Base-by-base conservation (phyloP, 2,329 filamentous ascomycete genomes). In the Monilinia fructicola region DNA sequence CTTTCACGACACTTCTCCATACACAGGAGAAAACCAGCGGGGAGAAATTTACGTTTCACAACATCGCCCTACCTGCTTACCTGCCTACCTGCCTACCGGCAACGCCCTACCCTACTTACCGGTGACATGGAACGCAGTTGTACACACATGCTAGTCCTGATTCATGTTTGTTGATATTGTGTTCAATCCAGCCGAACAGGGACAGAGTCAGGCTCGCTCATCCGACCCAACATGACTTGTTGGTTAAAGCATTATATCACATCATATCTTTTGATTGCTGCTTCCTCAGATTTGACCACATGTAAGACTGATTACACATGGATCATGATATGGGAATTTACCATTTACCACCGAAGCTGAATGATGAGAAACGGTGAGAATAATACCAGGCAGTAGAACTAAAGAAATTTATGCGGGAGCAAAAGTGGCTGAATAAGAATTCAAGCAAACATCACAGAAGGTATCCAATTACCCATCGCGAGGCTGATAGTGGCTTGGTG, bases 401-500 rank as follows among this genome's bases (percentile, higher is more conserved):
- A 10, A 48, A 44, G 42, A 38, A 12, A n/a, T 48, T 18, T 14
- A 48, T 12, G 31, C 1, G 31, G 14, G 46, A 38, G 3, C 31
- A 38, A 50, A 60, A 50, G 28, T 50, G 44, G 58, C 44, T 60
- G 58, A 50, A 12, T 5, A 44, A 35, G n/a, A 26, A 26, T 26
- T 28, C 21, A 23, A 38, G 28, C 44, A 14, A 50, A 38, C 3
- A 60, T 60, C 28, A 16, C 31, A 42, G 23, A 31, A 28, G 38
- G 46, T 18, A 7, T 26, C 28, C 55, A 18, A 31, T 44, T 53
- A 21, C 40, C 63, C 54, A 56, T 38, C n/a, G 35, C 42, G 48
- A 65, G 64, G 64, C 64, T 65, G 55, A 60, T 23, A 46, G 48
- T 65, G 64, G 55, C 64, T 60, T 65, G 64, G 44, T 61, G 21